Percentiles rank a stretch among this genome's conserved stretches.
phyloP scores from a whole-genome alignment of 768 basidiomycete species.

The Ramaria rubella region DNA sequence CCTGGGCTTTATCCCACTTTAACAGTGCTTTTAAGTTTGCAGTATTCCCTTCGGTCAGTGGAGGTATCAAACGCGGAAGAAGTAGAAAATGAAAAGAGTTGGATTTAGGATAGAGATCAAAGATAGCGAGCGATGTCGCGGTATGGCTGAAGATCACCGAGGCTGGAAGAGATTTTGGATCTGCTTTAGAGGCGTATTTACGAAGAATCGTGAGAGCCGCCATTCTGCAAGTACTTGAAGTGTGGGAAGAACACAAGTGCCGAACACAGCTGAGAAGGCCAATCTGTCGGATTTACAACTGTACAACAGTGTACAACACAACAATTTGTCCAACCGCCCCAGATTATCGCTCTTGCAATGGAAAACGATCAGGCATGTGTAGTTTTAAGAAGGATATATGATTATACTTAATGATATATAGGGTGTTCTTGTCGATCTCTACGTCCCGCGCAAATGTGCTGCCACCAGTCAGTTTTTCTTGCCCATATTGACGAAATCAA shows the following conservation, averaged over 20 bases:
- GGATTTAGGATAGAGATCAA: constrained; percentile 75
- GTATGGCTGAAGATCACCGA: constrained; percentile 56
- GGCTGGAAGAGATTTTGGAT: constrained; percentile 42
- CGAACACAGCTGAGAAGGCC: constrained; percentile 1
- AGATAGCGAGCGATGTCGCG: constrained; percentile 53
- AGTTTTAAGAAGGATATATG: neutral
- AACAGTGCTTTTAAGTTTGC: constrained; percentile 51
- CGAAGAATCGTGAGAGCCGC: constrained; percentile 45
- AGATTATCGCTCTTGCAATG: neutral
- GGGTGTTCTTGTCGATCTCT: constrained; percentile 99
- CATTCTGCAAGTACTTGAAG: neutral
- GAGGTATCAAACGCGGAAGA: constrained; percentile 46
- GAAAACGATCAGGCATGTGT: constrained; percentile 10
- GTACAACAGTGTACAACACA: constrained; percentile 11
- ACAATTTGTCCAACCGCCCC: neutral
- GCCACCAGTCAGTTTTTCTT: constrained; percentile 76
- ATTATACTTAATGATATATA: constrained; percentile 24
- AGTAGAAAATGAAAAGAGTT: constrained; percentile 78
- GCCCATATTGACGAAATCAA: neutral
- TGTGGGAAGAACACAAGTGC: neutral
- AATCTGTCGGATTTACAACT: constrained; percentile 3
- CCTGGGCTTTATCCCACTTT: constrained; percentile 44
- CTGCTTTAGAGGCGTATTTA: constrained; percentile 46
- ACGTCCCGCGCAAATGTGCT: constrained; percentile 99
- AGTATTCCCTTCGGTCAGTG: constrained; percentile 35